These are phyloP conservation scores for Nemophila menziesii DNA, from an alignment of 257 asterid species.

Conservation along the genomic window DNA sequence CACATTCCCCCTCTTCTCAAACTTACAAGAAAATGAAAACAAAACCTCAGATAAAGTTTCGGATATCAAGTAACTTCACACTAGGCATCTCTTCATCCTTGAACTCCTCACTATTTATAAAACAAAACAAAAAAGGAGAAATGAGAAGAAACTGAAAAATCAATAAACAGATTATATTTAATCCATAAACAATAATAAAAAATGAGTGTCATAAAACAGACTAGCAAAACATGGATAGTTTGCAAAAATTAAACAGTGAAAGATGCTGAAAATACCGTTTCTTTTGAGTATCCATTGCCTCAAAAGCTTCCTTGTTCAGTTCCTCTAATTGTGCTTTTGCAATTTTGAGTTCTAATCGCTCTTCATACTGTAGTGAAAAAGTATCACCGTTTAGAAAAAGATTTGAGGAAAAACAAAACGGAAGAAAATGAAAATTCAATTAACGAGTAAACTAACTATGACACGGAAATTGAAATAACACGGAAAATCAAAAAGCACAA, in stretches of 20 bases:
- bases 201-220: too few species aligned
- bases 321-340: constrained; percentile 13
- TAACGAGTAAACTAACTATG: too few species aligned
- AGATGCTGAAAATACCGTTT: constrained; percentile 35
- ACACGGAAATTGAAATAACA: too few species aligned
- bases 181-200: too few species aligned
- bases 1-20: not conserved
- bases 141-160: not conserved
- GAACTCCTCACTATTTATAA: constrained; percentile 60
- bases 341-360: not conserved
- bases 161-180: not conserved
- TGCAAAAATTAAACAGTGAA: not conserved
- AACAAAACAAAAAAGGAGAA: not conserved
- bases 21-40: not conserved
- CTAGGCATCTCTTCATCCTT: constrained; percentile 74
- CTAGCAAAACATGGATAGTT: too few species aligned
- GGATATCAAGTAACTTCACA: constrained; percentile 71
- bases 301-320: constrained; percentile 63
- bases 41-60: constrained; percentile 48
- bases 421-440: too few species aligned
- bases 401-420: too few species aligned
- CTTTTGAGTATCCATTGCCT: constrained; percentile 88
- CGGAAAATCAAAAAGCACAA: too few species aligned
- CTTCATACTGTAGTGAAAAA: constrained; percentile 5
- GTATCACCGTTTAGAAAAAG: too few species aligned